phyloP scores from a whole-genome alignment of 2,329 filamentous ascomycete species.

The Aspergillus ruber region DNA sequence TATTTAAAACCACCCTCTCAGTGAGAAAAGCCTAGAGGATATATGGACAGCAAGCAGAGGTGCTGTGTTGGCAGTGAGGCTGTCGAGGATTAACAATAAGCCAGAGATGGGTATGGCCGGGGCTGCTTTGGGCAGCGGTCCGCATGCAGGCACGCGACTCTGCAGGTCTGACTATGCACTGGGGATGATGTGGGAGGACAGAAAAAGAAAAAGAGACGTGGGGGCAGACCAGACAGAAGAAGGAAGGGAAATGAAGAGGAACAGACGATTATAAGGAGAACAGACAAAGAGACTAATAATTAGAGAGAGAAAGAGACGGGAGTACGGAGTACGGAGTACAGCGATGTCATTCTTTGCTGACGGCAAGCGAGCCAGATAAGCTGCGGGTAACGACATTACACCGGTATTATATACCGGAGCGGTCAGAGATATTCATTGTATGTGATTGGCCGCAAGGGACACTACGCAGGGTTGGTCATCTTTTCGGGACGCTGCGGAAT shows the following conservation, averaged over 20 bases:
- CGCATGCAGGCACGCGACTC: slow-evolving; percentile 17
- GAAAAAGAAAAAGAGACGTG: neutral
- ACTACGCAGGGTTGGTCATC: neutral
- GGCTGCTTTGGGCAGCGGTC: neutral
- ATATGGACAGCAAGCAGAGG: neutral
- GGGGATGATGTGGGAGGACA: neutral
- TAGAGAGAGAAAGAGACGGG: too few relatives aligned
- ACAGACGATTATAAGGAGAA: neutral
- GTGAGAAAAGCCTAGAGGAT: neutral
- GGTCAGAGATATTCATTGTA: neutral
- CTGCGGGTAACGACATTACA: neutral
- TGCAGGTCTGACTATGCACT: slow-evolving; percentile 2
- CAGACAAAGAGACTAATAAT: too few relatives aligned
- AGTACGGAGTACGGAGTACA: too few relatives aligned
- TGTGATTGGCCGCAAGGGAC: neutral
- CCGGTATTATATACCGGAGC: neutral
- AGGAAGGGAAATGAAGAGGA: neutral
- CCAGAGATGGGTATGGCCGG: neutral
- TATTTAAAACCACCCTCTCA: neutral
- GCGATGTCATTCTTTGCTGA: too few relatives aligned
- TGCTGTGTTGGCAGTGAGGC: slow-evolving; percentile 14
- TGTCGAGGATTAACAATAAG: neutral
- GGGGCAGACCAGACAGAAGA: neutral
- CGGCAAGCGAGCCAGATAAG: neutral
- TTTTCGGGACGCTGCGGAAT: neutral